Conservation (phyloP, 2,329 filamentous ascomycete genomes). For the Shiraia sp. region DNA sequence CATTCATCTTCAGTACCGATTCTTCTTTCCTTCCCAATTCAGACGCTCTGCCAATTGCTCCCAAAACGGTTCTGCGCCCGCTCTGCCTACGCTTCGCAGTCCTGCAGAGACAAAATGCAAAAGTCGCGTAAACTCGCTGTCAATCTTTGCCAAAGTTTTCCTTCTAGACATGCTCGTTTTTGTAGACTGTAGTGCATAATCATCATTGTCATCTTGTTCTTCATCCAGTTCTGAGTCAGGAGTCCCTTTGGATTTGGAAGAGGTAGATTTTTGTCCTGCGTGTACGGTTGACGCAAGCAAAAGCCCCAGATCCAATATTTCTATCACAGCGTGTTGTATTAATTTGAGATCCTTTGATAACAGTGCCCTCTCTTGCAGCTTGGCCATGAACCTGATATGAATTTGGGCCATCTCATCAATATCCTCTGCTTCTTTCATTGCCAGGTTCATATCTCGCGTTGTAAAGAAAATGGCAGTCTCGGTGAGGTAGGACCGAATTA, state of each 20-base stretch:
- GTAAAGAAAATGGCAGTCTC: conserved; percentile 70
- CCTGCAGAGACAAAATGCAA: conserved; percentile 73
- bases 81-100: conserved; percentile 73
- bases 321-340: conserved; percentile 73
- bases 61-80: conserved; percentile 73
- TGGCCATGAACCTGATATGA: conserved; percentile 66
- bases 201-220: conserved; percentile 6
- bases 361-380: conserved; percentile 69
- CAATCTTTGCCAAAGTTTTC: conserved; percentile 60
- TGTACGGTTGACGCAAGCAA: conserved; percentile 66
- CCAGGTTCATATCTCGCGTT: conserved; percentile 58
- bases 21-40: conserved; percentile 53
- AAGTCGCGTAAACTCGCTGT: conserved; percentile 65
- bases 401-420: conserved; percentile 79
- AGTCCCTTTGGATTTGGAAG: too few relatives aligned
- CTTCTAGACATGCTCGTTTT: not conserved
- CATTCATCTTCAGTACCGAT: not conserved
- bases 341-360: conserved; percentile 69
- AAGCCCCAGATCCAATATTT: conserved; percentile 75
- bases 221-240: conserved; percentile 32
- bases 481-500: conserved; percentile 74
- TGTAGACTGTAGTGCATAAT: conserved; percentile 1
- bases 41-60: conserved; percentile 81
- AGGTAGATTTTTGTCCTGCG: too few relatives aligned
- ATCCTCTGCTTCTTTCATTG: conserved; percentile 66